A percentile compares a stretch with the other conserved stretches of the same genome.
Conservation (phyloP, 805 yeast species). For the Wickerhamomyces subpelliculosus region DNA sequence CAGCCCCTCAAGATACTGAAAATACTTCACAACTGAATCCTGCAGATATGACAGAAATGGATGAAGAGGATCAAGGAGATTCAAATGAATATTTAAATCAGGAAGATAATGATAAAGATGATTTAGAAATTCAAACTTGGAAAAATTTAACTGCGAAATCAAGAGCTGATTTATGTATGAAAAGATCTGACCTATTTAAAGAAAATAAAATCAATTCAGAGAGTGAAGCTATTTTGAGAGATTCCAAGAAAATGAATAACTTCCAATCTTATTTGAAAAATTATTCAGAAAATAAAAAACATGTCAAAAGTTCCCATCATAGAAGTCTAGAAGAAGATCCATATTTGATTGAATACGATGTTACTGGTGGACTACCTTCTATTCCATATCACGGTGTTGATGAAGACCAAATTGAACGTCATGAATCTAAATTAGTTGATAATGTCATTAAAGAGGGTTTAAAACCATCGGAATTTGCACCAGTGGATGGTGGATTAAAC, state of each 20-base stretch:
- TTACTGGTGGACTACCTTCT: constrained; percentile 73
- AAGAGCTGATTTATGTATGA: constrained; percentile 66
- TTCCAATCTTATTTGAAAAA: constrained; percentile 28
- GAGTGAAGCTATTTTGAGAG: constrained; percentile 63
- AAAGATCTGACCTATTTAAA: constrained; percentile 61
- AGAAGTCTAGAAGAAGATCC: constrained; percentile 29
- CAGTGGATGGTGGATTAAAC: constrained; percentile 50
- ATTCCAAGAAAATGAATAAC: constrained; percentile 60
- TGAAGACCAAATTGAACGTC: constrained; percentile 35
- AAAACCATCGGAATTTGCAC: constrained; percentile 33
- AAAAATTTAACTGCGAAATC: constrained; percentile 72
- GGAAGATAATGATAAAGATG: constrained; percentile 55
- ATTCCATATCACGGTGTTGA: constrained; percentile 46
- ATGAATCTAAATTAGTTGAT: constrained; percentile 39
- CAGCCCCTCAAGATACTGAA: constrained; percentile 4
- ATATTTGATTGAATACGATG: constrained; percentile 78
- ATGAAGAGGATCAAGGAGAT: constrained; percentile 30
- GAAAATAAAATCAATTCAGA: constrained; percentile 53
- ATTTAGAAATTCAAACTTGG: constrained; percentile 79
- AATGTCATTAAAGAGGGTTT: constrained; percentile 29
- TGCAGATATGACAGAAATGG: constrained; percentile 19
- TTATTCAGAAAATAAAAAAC: constrained; percentile 27
- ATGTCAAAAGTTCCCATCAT: neutral
- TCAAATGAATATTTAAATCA: constrained; percentile 36
- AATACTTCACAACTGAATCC: constrained; percentile 6